phyloP scores from a whole-genome alignment of 345 rosid species.

The Hypericum androsaemum region DNA sequence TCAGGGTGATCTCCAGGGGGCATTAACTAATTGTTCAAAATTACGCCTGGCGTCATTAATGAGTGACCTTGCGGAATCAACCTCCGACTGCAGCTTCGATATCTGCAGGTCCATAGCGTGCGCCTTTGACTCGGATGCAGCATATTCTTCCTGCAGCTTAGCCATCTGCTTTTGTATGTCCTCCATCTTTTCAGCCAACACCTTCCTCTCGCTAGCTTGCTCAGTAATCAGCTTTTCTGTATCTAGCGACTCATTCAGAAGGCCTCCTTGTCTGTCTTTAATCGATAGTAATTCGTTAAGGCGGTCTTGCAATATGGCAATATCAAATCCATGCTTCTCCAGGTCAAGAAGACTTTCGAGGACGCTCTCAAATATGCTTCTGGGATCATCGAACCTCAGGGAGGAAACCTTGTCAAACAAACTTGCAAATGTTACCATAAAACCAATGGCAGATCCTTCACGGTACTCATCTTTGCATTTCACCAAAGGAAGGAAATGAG shows the following conservation, averaged over 20 bases:
- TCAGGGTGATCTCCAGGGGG: no score
- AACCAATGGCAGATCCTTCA: conserved; percentile 30
- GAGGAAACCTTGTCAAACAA: conserved; percentile 16
- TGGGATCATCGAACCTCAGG: conserved; percentile 13
- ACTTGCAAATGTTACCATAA: conserved; percentile 27
- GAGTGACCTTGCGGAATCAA: no score
- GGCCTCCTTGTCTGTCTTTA: conserved; percentile 18
- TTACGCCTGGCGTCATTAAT: no score
- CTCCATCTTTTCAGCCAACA: conserved; percentile 8
- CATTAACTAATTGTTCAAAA: no score
- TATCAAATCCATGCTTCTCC: conserved; percentile 26
- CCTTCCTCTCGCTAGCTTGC: conserved; percentile 3
- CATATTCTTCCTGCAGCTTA: conserved; percentile 10
- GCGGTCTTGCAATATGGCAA: conserved; percentile 9
- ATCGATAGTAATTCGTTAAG: conserved; percentile 13
- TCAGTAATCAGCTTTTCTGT: conserved; percentile 6
- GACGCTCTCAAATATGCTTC: conserved; percentile 4
- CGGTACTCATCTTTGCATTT: conserved; percentile 13
- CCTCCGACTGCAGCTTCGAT: no score
- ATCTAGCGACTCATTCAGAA: conserved; percentile 9
- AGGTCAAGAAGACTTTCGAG: conserved; percentile 19
- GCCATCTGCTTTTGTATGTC: conserved; percentile 11
- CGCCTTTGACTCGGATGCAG: background rate
- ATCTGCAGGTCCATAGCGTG: no score
- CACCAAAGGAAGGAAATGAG: conserved; percentile 28